Evolutionary conservation across 345 rosid genomes (phyloP), one percentile per base, ranked within the genome.

Genomic region (Pseudoturritis turrita): DNA sequence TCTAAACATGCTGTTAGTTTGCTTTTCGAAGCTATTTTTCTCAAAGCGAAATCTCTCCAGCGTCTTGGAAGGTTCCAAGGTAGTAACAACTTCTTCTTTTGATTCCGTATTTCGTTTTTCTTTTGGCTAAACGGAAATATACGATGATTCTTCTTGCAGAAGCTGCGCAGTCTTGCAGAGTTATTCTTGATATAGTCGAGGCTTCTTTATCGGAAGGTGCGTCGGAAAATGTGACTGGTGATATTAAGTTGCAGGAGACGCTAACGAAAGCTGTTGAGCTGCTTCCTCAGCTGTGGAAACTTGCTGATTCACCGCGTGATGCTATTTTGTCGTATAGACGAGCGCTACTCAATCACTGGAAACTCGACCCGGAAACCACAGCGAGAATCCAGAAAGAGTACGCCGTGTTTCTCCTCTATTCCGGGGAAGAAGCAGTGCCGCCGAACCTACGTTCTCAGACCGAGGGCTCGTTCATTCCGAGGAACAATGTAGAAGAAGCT

Each of bases 271-370:
- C 97, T 0, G 88, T 91, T 0, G 91, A 88, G 78, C 80, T 91
- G 81, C 97, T 91, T 81, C 97, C 97, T 33, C 86, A 91, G 62
- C 73, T 91, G 49, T 89, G 92, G 92, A 89, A 87, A 73, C 88
- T 79, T 51, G 85, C 88, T 47, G 89, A 87, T 73, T 81, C 72
- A 22, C 82, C 86, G 0, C 79, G 67, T 39, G 97, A 91, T 69
- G 83, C 91, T 70, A 79, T 85, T 36, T 54, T 88, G 79, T 84
- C 96, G 4, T 91, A 87, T 68, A 80, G 96, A 39, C 54, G 84
- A 65, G 92, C 91, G 13, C 89, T 91, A 43, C 92, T 87, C 61
- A 80, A 81, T 65, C 81, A 74, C 39, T 91, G 97, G 97, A 84
- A 81, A 41, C 92, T 91, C 10, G 87, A 89, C 67, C 70, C 77